Base-by-base conservation (phyloP, 2,329 filamentous ascomycete species). In the Emericellopsis cladophorae region DNA sequence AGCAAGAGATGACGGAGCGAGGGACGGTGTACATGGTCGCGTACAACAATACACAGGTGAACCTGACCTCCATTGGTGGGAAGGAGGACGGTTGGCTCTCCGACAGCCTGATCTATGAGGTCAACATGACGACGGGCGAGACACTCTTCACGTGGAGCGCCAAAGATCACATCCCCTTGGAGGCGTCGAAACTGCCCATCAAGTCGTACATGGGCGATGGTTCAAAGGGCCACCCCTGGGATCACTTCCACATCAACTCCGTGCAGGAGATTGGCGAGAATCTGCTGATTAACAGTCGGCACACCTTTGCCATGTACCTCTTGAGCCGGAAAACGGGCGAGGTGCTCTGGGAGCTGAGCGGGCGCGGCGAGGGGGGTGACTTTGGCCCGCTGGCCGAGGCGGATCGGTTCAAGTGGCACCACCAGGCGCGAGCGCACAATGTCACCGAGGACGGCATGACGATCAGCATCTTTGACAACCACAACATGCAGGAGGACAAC, bases 91-190 rank as follows among this genome's bases (percentile, higher is more conserved):
- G 46, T 0, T 53, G 39, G 14, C 38, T 55, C 2, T 22, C 39
- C 0, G 60, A 67, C 44, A 54, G 51, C 16, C 44, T 64, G 24
- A 54, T 67, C 40, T 64, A 58, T 41, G 64, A 67, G 43, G 51
- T 68, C 15, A 61, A 67, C 33, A 49, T 64, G 9, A 50, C 54
- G 31, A 66, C 61, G 0, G 52, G 54, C 23, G 49, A 63, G 23
- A 46, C 66, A 2, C 42, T 67, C 2, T 67, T 61, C 40, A 48
- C 43, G 5, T 68, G 66, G 66, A 62, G 57, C 26, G 52, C 60
- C 4, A 44, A 64, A 0, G 57, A 58, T 1, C 60, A 65, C 34
- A 35, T 35, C 10, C 21, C 26, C 48, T 14, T 36, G n/a, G 14
- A 36, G 36, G 24, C 32, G 26, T 31, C 37, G n/a, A 31, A 14